A percentile compares a stretch with the other conserved stretches of the same genome.
Evolutionary conservation across 2,329 filamentous ascomycete species (phyloP).

Genomic region (Ascochyta clinopodiicola): DNA sequence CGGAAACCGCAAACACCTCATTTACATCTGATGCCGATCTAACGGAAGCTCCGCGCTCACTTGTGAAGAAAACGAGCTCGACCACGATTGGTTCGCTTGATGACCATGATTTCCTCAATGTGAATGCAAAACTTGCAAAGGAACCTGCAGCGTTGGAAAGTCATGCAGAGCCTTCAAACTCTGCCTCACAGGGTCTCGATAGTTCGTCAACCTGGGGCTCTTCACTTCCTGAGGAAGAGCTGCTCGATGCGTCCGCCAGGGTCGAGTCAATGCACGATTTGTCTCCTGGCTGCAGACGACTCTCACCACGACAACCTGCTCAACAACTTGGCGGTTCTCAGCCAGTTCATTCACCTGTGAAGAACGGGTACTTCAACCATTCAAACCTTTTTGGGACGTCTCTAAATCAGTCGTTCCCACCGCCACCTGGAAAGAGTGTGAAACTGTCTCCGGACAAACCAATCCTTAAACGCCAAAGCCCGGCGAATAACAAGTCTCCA

Average conservation of each 20-base stretch:
- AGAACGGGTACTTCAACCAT: not conserved
- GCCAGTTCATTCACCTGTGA: not conserved
- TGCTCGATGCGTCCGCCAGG: slow-evolving; percentile 20
- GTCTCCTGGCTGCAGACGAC: not conserved
- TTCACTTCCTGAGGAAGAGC: slow-evolving; percentile 29
- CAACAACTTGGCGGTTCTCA: not conserved
- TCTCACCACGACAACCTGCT: not conserved
- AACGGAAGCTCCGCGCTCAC: not conserved
- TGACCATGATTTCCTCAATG: slow-evolving; percentile 20
- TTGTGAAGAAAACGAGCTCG: slow-evolving; percentile 26
- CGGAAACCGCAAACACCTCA: slow-evolving; percentile 30
- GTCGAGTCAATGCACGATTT: slow-evolving; percentile 13
- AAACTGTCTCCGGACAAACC: not conserved
- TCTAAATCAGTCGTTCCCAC: slow-evolving; percentile 3
- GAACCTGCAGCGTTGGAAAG: slow-evolving; percentile 7
- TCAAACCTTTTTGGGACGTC: not conserved
- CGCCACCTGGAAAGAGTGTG: not conserved
- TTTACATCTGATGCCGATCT: slow-evolving; percentile 30
- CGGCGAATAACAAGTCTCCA: not conserved
- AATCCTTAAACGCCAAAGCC: not conserved
- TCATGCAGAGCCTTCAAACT: slow-evolving; percentile 1
- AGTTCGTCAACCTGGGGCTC: slow-evolving; percentile 38
- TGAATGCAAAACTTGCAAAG: slow-evolving; percentile 12
- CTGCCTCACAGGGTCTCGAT: slow-evolving; percentile 22
- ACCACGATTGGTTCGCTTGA: slow-evolving; percentile 28